Conservation (phyloP, 208 protist genomes). For the Leishmania mexicana region DNA sequence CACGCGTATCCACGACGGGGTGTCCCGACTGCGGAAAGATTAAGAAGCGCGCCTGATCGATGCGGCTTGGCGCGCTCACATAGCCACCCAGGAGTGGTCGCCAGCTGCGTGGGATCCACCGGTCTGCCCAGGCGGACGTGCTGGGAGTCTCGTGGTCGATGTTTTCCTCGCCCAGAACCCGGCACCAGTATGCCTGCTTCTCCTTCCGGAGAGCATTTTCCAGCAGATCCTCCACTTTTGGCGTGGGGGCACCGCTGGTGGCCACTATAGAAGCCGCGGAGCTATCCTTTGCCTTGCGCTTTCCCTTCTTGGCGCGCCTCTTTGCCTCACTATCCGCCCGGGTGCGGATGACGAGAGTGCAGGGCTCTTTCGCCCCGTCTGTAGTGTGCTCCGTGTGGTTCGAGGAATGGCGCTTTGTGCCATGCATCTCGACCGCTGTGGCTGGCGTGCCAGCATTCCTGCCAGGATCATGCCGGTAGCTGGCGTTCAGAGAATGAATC, state of each 20-base stretch:
- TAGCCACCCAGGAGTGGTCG: constrained; percentile 51
- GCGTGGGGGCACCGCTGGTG: neutral
- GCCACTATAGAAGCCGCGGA: neutral
- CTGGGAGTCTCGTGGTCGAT: neutral
- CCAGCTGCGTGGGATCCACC: constrained; percentile 16
- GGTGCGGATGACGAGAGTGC: constrained; percentile 19
- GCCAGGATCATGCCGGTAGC: constrained; percentile 31
- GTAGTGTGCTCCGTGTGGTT: neutral
- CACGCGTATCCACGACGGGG: constrained; percentile 4
- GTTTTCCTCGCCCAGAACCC: constrained; percentile 19
- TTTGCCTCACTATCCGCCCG: constrained; percentile 8
- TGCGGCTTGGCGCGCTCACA: constrained; percentile 14
- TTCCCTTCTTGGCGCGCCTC: constrained; percentile 8
- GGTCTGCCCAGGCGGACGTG: constrained; percentile 3
- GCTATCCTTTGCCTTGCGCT: constrained; percentile 1
- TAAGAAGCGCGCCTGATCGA: constrained; percentile 42
- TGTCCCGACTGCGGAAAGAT: constrained; percentile 58
- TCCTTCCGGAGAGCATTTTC: constrained; percentile 12
- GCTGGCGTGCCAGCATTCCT: constrained; percentile 7
- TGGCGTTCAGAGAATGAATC: constrained; percentile 26
- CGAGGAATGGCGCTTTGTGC: neutral
- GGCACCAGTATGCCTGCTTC: constrained; percentile 12
- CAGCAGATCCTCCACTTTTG: constrained; percentile 15
- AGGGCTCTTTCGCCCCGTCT: neutral
- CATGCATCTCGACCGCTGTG: constrained; percentile 7